Percentiles rank a stretch among this genome's conserved stretches.
Evolutionary conservation across 2,329 filamentous ascomycete species (phyloP).

Genomic region (Ramichloridium luteum): DNA sequence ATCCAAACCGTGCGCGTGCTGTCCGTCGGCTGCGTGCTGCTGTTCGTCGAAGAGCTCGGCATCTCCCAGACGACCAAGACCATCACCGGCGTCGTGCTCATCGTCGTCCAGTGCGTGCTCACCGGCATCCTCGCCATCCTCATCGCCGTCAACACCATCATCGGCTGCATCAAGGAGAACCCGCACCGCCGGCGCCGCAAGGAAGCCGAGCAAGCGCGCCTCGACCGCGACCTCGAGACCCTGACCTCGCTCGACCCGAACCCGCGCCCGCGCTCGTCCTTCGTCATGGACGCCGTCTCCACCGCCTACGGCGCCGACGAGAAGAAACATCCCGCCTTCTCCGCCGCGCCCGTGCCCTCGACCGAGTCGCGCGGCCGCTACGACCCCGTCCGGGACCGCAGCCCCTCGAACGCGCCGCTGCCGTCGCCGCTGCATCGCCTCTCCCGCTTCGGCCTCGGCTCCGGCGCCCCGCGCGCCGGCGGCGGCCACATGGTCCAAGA

Average conservation of each 20-base stretch:
- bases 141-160: constrained; percentile 79
- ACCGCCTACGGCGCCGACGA: no score
- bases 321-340: no score
- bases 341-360: no score
- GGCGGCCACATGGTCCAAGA: no score
- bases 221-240: constrained; percentile 62
- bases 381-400: no score
- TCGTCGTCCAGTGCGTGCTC: constrained; percentile 77
- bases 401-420: no score
- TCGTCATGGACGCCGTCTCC: constrained; percentile 62
- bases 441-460: no score
- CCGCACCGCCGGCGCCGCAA: constrained; percentile 80
- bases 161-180: constrained; percentile 72
- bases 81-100: constrained; percentile 81
- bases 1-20: constrained; percentile 83
- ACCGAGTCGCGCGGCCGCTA: no score
- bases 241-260: constrained; percentile 63
- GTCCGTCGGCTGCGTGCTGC: constrained; percentile 75
- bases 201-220: constrained; percentile 72
- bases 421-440: no score
- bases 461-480: no score
- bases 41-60: constrained; percentile 88
- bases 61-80: constrained; percentile 88
- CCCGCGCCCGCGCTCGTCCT: constrained; percentile 65
- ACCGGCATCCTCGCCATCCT: constrained; percentile 75